Percentiles rank a stretch among this genome's conserved stretches.
Conservation (phyloP, 2,329 filamentous ascomycete genomes). For the Diatrype stigma region DNA sequence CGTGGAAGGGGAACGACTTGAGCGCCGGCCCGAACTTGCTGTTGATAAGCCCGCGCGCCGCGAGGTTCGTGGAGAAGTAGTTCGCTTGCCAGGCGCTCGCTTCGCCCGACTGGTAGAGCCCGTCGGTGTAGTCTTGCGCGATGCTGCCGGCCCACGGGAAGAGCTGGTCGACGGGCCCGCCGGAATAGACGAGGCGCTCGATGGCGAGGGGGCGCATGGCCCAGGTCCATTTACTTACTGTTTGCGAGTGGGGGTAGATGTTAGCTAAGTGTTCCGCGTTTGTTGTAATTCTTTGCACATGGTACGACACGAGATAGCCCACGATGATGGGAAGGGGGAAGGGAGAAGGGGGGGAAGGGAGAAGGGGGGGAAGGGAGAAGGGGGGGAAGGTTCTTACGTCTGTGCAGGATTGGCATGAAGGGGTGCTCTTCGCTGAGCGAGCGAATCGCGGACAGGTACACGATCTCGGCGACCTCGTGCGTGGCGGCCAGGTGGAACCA, state of each 20-base stretch:
- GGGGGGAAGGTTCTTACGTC: conserved; percentile 20
- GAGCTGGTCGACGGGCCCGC: conserved; percentile 27
- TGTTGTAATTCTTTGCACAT: too few species aligned
- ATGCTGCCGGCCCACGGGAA: conserved; percentile 27
- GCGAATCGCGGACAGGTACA: conserved; percentile 41
- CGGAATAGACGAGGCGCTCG: conserved; percentile 23
- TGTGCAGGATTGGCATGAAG: conserved; percentile 33
- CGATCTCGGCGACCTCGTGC: conserved; percentile 39
- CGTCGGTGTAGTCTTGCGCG: conserved; percentile 23
- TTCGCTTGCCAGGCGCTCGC: conserved; percentile 32
- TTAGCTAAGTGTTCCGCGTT: conserved; percentile 2
- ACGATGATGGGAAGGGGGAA: too few species aligned
- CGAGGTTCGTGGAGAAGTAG: conserved; percentile 36
- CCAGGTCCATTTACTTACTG: conserved; percentile 28
- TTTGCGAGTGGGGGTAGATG: not conserved
- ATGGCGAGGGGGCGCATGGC: conserved; percentile 26
- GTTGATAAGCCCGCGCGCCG: conserved; percentile 37
- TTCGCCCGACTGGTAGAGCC: conserved; percentile 23
- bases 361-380: not conserved
- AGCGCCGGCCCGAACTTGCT: conserved; percentile 30
- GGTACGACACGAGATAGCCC: too few species aligned
- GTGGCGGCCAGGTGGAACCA: conserved; percentile 40
- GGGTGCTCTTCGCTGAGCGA: conserved; percentile 43
- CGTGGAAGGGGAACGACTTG: conserved; percentile 39
- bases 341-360: too few species aligned